Base-by-base conservation (phyloP, 1,139 yeast genomes). In the Lodderomyces margitis region DNA sequence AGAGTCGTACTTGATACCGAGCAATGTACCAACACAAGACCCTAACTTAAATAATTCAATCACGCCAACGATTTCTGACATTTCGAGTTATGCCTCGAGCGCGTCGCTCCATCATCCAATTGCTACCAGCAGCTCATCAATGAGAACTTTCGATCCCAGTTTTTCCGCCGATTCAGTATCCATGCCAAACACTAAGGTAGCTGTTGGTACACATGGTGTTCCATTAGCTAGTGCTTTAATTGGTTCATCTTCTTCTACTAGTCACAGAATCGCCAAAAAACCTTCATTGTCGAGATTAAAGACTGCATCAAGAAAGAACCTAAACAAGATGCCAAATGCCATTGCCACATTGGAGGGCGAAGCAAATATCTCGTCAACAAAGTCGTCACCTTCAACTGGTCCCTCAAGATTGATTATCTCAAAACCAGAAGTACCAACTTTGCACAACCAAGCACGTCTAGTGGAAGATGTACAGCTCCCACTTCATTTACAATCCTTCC, bases 21-120 rank as follows among this genome's bases (percentile, higher is more conserved):
- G 16, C 3, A 28, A 28, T 28, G 3, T 28, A 15, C 32, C 40
- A n/a, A n/a, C 20, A 7, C 34, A 32, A 19, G 21, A 28, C 4
- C 15, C 32, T 8, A 15, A 15, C 8, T 6, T 52, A 14, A 54
- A 52, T 32, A 58, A 56, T 37, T 48, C 48, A n/a, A 52, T 51
- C 34, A 52, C 61, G 8, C 61, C 62, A 5, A 54, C 55, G 1
- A 42, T 55, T 33, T 50, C 59, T 2, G 62, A 58, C 21, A 27
- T 38, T 36, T 53, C 60, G 3, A 48, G 54, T 33, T 56, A 53
- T 35, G 56, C 60, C 2, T 59, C 62, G 9, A 50, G 47, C 38
- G 50, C 58, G 10, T 44, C 56, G 19, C 36, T 38, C n/a, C 27
- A 10, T 5, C 39, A 23, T 3, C 46, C 31, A 15, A 28, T 15